Evolutionary conservation across 2,329 filamentous ascomycete species (phyloP).

Genomic region (Cadophora sp.): DNA sequence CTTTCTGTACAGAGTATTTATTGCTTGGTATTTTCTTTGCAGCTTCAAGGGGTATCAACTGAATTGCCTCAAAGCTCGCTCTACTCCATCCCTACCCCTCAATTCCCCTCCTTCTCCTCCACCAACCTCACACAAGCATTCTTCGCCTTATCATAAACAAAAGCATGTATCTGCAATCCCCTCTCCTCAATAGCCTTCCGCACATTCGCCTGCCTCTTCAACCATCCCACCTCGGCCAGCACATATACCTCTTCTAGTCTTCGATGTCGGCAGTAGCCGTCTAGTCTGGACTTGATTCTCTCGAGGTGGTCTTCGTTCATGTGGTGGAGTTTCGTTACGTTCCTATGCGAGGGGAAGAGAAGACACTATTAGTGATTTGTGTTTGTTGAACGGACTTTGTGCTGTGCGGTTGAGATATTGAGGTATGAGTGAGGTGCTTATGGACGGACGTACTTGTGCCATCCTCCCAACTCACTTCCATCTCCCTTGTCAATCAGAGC

Average conservation of each 20-base stretch:
- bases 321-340: constrained; percentile 36
- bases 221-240: constrained; percentile 58
- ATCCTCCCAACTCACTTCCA: constrained; percentile 55
- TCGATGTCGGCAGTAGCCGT: constrained; percentile 51
- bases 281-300: constrained; percentile 14
- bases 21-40: neutral
- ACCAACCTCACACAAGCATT: constrained; percentile 61
- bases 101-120: constrained; percentile 46
- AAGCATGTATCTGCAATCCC: constrained; percentile 65
- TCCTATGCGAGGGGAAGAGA: too few species aligned
- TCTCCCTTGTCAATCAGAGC: constrained; percentile 54
- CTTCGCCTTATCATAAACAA: constrained; percentile 65
- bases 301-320: constrained; percentile 27
- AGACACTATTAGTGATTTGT: too few species aligned
- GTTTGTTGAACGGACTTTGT: too few species aligned
- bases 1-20: neutral
- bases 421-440: neutral
- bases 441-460: constrained; percentile 54
- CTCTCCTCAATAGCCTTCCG: constrained; percentile 64
- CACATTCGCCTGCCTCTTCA: constrained; percentile 64
- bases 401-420: too few species aligned
- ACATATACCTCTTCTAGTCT: constrained; percentile 70
- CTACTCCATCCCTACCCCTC: neutral
- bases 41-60: constrained; percentile 2
- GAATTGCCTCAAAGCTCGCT: neutral